Conservation (phyloP, 2,329 filamentous ascomycete species). For the Cordyceps cicadae region DNA sequence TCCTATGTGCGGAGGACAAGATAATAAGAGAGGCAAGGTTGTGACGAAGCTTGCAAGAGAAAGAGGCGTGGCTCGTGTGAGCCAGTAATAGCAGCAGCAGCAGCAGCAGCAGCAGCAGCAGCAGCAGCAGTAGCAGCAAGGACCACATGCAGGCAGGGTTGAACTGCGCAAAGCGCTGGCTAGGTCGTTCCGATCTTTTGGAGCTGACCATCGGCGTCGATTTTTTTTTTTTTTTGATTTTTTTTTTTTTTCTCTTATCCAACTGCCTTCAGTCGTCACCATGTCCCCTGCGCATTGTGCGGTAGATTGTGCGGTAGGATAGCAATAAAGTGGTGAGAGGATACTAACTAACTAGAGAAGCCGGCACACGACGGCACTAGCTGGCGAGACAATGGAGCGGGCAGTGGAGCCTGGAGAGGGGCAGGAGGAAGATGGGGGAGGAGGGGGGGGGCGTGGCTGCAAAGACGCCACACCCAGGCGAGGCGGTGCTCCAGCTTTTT, state of each 20-base stretch:
- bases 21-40: conserved; percentile 1
- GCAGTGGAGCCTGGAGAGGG: neutral
- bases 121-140: neutral
- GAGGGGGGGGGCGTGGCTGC: neutral
- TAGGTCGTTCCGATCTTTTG: neutral
- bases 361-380: conserved; percentile 2
- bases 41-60: neutral
- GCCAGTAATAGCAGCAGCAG: too few relatives aligned
- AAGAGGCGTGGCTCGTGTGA: neutral
- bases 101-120: too few relatives aligned
- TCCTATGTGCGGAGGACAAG: neutral
- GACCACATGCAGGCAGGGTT: neutral
- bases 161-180: neutral
- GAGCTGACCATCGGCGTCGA: neutral
- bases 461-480: neutral
- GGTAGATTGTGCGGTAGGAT: neutral
- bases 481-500: neutral
- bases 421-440: neutral
- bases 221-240: neutral
- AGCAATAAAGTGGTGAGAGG: neutral
- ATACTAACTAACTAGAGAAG: neutral
- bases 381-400: conserved; percentile 1
- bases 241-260: neutral
- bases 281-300: neutral
- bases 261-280: neutral